phyloP scores from a whole-genome alignment of 2,329 filamentous ascomycete species.

The Arthrinium phaeospermum region DNA sequence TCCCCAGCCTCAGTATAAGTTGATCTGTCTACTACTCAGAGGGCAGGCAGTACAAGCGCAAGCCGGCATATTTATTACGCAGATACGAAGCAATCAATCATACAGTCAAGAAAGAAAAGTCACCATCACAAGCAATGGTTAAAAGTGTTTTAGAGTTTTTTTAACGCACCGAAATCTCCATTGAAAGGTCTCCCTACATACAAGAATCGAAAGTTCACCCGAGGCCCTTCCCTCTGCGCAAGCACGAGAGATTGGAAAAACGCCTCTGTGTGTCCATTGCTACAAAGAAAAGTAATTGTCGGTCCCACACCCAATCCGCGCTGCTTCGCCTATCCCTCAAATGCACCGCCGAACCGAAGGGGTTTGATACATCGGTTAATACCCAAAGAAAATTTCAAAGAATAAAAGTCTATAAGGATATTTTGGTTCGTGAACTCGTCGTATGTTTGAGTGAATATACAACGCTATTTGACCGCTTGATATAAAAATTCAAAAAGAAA shows the following conservation, averaged over 20 bases:
- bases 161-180: slow-evolving; percentile 12
- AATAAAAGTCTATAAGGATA: slow-evolving; percentile 12
- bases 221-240: slow-evolving; percentile 9
- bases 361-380: not conserved
- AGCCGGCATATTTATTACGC: no score
- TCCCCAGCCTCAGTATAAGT: not conserved
- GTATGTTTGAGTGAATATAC: slow-evolving; percentile 13
- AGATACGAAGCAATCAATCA: not conserved
- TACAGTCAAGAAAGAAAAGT: not conserved
- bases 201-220: slow-evolving; percentile 8
- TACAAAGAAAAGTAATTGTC: not conserved
- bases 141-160: not conserved
- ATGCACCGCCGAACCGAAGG: not conserved
- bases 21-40: not conserved
- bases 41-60: no score
- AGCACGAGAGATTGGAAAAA: not conserved
- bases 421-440: slow-evolving; percentile 13
- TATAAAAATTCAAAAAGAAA: not conserved
- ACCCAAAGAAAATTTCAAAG: not conserved
- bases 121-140: not conserved
- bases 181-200: slow-evolving; percentile 16
- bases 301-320: not conserved
- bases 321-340: not conserved
- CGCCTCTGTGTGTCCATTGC: not conserved
- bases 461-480: slow-evolving; percentile 10